These are phyloP conservation scores for Trichoderma guizhouense DNA, from an alignment of 2,329 filamentous ascomycete species.

Conservation along the genomic window DNA sequence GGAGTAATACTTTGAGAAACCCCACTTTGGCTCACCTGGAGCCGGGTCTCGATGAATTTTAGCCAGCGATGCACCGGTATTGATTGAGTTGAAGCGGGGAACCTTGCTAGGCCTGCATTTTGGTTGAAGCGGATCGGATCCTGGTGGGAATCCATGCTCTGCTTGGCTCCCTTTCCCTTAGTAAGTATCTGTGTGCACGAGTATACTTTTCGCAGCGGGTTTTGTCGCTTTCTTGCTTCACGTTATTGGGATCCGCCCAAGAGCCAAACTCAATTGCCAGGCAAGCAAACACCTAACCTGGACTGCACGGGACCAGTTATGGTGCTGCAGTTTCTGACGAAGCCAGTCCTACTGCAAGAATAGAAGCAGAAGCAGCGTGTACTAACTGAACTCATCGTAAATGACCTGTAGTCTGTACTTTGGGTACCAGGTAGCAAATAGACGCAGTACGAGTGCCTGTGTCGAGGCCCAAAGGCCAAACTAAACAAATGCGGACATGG, in stretches of 20 bases:
- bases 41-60: not conserved
- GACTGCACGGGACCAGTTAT: not conserved
- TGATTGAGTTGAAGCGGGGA: slow-evolving; percentile 13
- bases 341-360: not conserved
- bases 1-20: not conserved
- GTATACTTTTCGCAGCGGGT: too few species aligned
- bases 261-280: not conserved
- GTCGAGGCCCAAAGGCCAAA: not conserved
- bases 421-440: not conserved
- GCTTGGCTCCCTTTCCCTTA: not conserved
- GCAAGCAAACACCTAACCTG: not conserved
- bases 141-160: not conserved
- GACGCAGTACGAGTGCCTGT: not conserved
- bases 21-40: slow-evolving; percentile 7
- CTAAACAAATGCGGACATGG: not conserved
- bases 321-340: not conserved
- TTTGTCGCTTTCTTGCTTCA: not conserved
- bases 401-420: not conserved
- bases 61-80: slow-evolving; percentile 1
- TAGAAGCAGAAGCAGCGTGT: not conserved
- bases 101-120: slow-evolving; percentile 1
- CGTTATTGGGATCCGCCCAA: not conserved
- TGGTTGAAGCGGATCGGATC: not conserved
- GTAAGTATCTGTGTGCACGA: too few species aligned
- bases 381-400: not conserved